A percentile compares a stretch with the other conserved stretches of the same genome.
phyloP scores from a whole-genome alignment of 1,139 yeast species.

The Taiozyma sp. region DNA sequence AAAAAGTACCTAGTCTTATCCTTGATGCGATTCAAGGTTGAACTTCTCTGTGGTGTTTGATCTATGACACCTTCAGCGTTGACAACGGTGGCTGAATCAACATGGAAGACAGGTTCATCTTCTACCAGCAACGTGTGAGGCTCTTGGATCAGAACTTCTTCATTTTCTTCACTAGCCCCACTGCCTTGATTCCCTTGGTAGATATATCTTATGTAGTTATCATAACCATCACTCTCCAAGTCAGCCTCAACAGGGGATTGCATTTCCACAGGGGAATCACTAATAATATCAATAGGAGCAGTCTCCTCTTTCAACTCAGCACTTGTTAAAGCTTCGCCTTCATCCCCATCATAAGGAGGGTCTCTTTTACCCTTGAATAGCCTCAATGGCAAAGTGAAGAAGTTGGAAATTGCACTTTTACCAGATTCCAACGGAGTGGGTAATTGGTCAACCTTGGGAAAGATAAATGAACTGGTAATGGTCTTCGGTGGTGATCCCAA shows the following conservation, averaged over 20 bases:
- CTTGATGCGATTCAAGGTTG: conserved; percentile 8
- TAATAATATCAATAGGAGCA: conserved; percentile 9
- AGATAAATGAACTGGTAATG: background rate
- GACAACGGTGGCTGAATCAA: conserved; percentile 7
- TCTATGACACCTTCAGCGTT: conserved; percentile 1
- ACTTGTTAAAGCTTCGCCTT: background rate
- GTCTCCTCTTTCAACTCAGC: conserved; percentile 3
- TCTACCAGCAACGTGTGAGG: background rate
- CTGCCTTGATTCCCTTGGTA: conserved; percentile 5
- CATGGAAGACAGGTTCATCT: background rate
- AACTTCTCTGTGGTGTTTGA: background rate
- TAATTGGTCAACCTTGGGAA: conserved; percentile 7
- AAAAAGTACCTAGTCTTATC: conserved; percentile 6
- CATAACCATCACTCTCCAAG: conserved; percentile 6
- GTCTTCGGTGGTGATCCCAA: background rate
- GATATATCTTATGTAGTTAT: conserved; percentile 12
- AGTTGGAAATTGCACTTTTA: conserved; percentile 2
- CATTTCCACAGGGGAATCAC: conserved; percentile 11
- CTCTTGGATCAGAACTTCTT: background rate
- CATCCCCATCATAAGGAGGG: background rate
- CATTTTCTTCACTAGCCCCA: background rate
- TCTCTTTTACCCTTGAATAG: conserved; percentile 3
- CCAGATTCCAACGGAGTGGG: conserved; percentile 8
- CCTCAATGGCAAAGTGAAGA: conserved; percentile 11
- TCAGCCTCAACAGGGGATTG: background rate